These are phyloP conservation scores for Tanozyma kutaoensis DNA, from an alignment of 805 yeast species.

Conservation along the genomic window DNA sequence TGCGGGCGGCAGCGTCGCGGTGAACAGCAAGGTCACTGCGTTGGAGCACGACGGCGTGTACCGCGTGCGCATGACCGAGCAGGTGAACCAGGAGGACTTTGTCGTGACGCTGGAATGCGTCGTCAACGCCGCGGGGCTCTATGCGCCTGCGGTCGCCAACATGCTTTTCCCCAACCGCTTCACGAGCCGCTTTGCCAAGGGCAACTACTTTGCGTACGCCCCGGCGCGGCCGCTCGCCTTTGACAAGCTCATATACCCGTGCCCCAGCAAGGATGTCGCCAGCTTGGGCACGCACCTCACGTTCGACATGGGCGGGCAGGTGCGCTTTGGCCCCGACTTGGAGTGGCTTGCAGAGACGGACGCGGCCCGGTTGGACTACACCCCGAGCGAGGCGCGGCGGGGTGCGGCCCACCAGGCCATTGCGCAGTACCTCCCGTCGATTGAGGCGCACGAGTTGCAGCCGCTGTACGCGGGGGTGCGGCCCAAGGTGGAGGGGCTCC, in stretches of 20 bases:
- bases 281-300: constrained; percentile 86
- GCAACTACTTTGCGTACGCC: constrained; percentile 59
- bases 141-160: constrained; percentile 62
- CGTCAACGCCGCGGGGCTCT: constrained; percentile 69
- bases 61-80: constrained; percentile 11
- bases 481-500: constrained; percentile 60
- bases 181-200: constrained; percentile 63
- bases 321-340: constrained; percentile 80
- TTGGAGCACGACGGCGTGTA: constrained; percentile 15
- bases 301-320: constrained; percentile 64
- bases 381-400: constrained; percentile 22
- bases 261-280: constrained; percentile 51
- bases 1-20: constrained; percentile 50
- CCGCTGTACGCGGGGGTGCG: constrained; percentile 76
- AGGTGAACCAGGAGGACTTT: constrained; percentile 17
- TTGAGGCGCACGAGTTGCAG: constrained; percentile 35
- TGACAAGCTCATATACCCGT: constrained; percentile 50
- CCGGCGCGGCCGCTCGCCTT: constrained; percentile 26
- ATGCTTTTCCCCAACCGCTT: constrained; percentile 49
- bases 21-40: constrained; percentile 43
- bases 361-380: constrained; percentile 27
- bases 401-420: constrained; percentile 44
- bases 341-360: constrained; percentile 49
- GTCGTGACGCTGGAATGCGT: constrained; percentile 39
- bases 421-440: constrained; percentile 46